A percentile compares a stretch with the other conserved stretches of the same genome.
Conservation (phyloP, 352 stramenopile species). For the Phytophthora tubulina region DNA sequence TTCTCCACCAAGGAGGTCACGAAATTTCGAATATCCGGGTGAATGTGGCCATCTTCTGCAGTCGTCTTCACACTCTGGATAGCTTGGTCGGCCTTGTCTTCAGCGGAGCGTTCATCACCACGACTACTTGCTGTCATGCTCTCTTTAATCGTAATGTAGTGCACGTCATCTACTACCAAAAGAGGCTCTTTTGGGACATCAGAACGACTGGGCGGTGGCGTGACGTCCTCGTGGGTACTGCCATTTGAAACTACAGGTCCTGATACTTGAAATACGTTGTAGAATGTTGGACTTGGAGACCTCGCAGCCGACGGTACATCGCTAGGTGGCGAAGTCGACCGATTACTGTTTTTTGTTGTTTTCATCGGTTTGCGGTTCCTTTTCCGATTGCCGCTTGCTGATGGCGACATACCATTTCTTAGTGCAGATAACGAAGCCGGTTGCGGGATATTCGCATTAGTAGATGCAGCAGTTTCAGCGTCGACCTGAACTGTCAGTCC, state of each 20-base stretch:
- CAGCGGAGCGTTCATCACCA: not conserved
- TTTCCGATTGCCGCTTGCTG: constrained; percentile 34
- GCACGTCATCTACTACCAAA: constrained; percentile 19
- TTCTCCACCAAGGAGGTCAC: constrained; percentile 29
- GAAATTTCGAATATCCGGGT: constrained; percentile 22
- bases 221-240: constrained; percentile 13
- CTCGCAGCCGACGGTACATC: constrained; percentile 23
- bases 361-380: constrained; percentile 46
- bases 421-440: constrained; percentile 13
- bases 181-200: constrained; percentile 13
- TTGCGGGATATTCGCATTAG: not conserved
- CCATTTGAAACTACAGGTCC: constrained; percentile 30
- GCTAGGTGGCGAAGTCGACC: constrained; percentile 29
- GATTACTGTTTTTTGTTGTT: constrained; percentile 43
- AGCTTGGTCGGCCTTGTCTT: constrained; percentile 1
- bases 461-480: constrained; percentile 1
- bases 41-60: constrained; percentile 13
- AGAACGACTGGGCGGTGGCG: constrained; percentile 2
- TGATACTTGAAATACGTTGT: constrained; percentile 31
- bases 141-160: constrained; percentile 38
- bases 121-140: constrained; percentile 8
- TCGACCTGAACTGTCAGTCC: not conserved
- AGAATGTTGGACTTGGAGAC: constrained; percentile 26
- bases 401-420: constrained; percentile 5
- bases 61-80: not conserved